phyloP scores from a whole-genome alignment of 75 land plant species.

The Pinus tabuliformis region DNA sequence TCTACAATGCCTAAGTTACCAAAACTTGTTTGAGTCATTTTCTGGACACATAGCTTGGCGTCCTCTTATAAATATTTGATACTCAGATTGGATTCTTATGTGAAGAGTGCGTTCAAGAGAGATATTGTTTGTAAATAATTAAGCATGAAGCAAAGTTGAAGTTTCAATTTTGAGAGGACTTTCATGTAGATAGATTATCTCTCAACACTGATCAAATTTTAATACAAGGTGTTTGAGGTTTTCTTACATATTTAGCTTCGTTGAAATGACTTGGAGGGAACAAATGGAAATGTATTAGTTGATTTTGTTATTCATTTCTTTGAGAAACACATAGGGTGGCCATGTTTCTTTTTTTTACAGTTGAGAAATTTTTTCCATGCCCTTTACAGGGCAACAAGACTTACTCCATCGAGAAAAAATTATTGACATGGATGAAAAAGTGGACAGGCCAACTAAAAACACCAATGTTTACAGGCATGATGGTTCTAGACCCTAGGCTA shows the following conservation, averaged over 20 bases:
- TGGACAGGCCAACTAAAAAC: background rate
- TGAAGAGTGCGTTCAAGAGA: background rate
- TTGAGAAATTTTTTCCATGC: background rate
- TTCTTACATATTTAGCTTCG: background rate
- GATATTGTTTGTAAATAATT: background rate
- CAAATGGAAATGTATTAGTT: background rate
- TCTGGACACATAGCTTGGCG: background rate
- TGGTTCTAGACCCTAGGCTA: constrained; percentile 1
- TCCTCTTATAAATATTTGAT: background rate
- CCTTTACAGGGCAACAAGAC: background rate
- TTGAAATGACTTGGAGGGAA: background rate
- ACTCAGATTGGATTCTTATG: background rate
- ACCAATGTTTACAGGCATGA: constrained; percentile 1
- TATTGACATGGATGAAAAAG: constrained; percentile 10
- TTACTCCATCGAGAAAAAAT: background rate
- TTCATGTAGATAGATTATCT: background rate
- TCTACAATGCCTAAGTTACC: background rate
- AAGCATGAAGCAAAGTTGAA: background rate
- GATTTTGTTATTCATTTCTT: background rate
- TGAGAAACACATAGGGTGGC: constrained; percentile 4
- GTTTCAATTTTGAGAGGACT: background rate
- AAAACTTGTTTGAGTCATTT: background rate
- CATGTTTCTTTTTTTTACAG: background rate
- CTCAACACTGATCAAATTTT: background rate
- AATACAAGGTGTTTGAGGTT: background rate